phyloP scores from a whole-genome alignment of 257 asterid genomes.

The Cordia subcordata region DNA sequence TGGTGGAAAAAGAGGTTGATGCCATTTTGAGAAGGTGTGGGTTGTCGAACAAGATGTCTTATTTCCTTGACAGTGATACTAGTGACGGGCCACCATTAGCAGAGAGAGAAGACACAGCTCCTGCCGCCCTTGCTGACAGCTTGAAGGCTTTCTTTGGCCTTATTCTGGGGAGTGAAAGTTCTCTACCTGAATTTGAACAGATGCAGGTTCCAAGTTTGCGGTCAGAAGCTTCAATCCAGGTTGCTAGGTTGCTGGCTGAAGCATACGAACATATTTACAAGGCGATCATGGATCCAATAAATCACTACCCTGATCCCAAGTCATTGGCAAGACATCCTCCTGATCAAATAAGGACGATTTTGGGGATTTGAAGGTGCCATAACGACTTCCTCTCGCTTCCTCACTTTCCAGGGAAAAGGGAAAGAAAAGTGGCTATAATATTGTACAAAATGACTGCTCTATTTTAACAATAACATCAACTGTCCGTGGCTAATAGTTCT shows the following conservation, averaged over 20 bases:
- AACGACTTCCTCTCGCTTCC: no score
- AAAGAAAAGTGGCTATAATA: no score
- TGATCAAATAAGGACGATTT: slow-evolving; percentile 87
- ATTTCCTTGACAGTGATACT: slow-evolving; percentile 38
- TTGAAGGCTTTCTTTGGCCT: slow-evolving; percentile 86
- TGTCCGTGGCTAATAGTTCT: no score
- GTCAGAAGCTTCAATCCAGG: slow-evolving; percentile 62
- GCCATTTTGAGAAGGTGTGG: slow-evolving; percentile 66
- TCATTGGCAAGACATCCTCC: slow-evolving; percentile 94
- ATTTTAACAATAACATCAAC: no score
- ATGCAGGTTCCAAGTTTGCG: slow-evolving; percentile 84
- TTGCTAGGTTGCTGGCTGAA: slow-evolving; percentile 69
- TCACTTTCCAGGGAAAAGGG: no score
- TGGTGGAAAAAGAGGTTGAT: slow-evolving; percentile 79
- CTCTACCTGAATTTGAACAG: slow-evolving; percentile 86
- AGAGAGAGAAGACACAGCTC: slow-evolving; percentile 63
- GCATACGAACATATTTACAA: slow-evolving; percentile 67
- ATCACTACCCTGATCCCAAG: slow-evolving; percentile 73
- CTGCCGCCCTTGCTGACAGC: slow-evolving; percentile 70
- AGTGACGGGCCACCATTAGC: slow-evolving; percentile 45
- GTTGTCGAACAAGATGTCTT: slow-evolving; percentile 65
- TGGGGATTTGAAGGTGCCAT: slow-evolving; percentile 56
- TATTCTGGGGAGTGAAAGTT: slow-evolving; percentile 72
- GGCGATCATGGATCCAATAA: slow-evolving; percentile 75
- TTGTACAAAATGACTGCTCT: no score